Evolutionary conservation across 345 rosid species (phyloP).

Genomic region (Adansonia digitata): DNA sequence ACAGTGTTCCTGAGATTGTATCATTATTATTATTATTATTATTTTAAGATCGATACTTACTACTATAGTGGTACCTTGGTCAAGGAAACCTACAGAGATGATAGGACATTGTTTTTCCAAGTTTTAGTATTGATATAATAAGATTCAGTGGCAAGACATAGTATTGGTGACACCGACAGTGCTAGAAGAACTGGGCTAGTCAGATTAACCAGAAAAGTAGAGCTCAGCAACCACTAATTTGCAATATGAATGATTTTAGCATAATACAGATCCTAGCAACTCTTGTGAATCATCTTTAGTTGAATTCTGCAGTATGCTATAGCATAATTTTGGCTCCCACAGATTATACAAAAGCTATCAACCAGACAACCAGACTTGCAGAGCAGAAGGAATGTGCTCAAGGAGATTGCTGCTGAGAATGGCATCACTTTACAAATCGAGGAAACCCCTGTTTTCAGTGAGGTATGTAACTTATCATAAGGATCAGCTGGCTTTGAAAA

Average conservation of each 20-base stretch:
- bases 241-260: background rate
- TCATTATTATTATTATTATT: background rate
- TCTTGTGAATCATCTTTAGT: background rate
- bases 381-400: constrained; percentile 51
- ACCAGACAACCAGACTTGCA: constrained; percentile 50
- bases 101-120: background rate
- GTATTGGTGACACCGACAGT: background rate
- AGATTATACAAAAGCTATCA: constrained; percentile 61
- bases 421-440: constrained; percentile 49
- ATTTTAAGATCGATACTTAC: background rate
- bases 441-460: constrained; percentile 25
- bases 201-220: background rate
- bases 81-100: background rate
- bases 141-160: background rate
- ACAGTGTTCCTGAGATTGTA: background rate
- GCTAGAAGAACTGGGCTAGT: background rate
- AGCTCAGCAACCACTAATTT: background rate
- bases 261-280: background rate
- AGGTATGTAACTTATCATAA: constrained; percentile 30
- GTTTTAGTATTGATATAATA: background rate
- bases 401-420: constrained; percentile 68
- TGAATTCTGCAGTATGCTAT: background rate
- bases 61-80: background rate
- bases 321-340: constrained; percentile 3
- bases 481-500: background rate